Evolutionary conservation across 1,284 basidiomycete species (phyloP).

Genomic region (Tylopilus orsonianus): DNA sequence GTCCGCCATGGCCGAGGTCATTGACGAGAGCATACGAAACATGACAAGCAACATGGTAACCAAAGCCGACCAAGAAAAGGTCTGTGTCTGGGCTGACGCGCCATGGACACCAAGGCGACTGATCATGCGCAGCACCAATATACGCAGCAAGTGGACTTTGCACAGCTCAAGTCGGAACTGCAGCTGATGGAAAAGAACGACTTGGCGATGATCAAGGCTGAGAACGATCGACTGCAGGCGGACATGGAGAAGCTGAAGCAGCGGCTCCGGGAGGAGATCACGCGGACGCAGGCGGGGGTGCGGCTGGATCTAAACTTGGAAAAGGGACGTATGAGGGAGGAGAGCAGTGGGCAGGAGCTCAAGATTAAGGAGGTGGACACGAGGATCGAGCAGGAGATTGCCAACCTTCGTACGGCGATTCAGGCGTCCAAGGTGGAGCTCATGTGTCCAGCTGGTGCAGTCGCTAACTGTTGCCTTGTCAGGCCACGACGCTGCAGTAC

Average conservation of each 20-base stretch:
- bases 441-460: neutral
- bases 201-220: conserved; percentile 91
- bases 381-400: conserved; percentile 96
- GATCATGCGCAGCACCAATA: conserved; percentile 72
- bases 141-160: conserved; percentile 97
- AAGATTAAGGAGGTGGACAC: conserved; percentile 99
- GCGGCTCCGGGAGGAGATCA: conserved; percentile 88
- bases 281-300: conserved; percentile 91
- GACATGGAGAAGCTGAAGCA: conserved; percentile 98
- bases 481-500: conserved; percentile 84
- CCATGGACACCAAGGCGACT: conserved; percentile 4
- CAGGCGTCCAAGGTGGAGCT: conserved; percentile 84
- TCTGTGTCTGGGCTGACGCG: conserved; percentile 32
- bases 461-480: conserved; percentile 1
- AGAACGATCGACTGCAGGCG: conserved; percentile 88
- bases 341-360: conserved; percentile 88
- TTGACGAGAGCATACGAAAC: conserved; percentile 91
- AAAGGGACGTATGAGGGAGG: conserved; percentile 94
- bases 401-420: conserved; percentile 84
- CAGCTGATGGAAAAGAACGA: conserved; percentile 98
- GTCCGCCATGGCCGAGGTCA: conserved; percentile 91
- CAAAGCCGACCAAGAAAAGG: conserved; percentile 93
- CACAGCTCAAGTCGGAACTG: conserved; percentile 94
- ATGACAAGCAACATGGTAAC: conserved; percentile 95
- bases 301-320: conserved; percentile 95